Evolutionary conservation across 345 rosid genomes (phyloP).

Genomic region (Eucalyptus grandis): DNA sequence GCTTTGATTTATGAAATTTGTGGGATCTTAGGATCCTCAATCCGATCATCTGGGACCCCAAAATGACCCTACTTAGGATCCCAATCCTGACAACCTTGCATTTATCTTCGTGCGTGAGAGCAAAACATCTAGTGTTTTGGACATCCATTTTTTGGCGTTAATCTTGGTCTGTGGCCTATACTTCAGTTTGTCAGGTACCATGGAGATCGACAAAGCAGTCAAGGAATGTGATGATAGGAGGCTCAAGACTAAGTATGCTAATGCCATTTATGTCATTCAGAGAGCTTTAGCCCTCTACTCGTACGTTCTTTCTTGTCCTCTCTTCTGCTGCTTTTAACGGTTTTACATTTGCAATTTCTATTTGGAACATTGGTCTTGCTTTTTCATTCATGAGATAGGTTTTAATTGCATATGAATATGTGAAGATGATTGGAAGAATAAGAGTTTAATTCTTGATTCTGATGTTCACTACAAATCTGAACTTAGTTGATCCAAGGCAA

Average conservation of each 20-base stretch:
- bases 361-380: neutral
- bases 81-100: neutral
- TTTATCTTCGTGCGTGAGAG: neutral
- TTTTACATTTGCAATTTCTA: neutral
- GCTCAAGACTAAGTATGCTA: constrained; percentile 84
- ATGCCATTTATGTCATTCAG: constrained; percentile 78
- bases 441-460: neutral
- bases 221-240: constrained; percentile 75
- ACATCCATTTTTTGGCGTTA: neutral
- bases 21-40: neutral
- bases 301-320: constrained; percentile 23
- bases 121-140: neutral
- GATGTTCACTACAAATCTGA: neutral
- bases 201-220: constrained; percentile 94
- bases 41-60: neutral
- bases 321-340: neutral
- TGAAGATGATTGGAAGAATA: neutral
- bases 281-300: constrained; percentile 90
- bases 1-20: neutral
- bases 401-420: neutral
- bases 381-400: neutral
- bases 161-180: neutral
- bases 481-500: neutral
- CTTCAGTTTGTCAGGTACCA: constrained; percentile 9
- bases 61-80: neutral